Evolutionary conservation across 1,284 basidiomycete genomes (phyloP), one percentile per base, ranked within the genome.

Genomic region (Flammula alnicola): DNA sequence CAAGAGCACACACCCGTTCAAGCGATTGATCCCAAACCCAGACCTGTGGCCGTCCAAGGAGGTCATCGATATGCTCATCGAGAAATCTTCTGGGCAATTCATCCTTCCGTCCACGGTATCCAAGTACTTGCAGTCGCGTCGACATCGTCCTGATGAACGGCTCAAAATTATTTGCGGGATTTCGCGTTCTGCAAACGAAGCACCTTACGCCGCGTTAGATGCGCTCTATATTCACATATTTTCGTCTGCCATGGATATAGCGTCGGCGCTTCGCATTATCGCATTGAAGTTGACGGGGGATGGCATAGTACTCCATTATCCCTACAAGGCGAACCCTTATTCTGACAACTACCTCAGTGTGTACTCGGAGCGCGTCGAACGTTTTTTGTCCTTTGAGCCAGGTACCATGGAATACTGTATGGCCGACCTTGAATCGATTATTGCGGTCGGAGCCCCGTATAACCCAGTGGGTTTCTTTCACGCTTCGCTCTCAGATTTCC

Each of bases 11-110:
- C 47, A 48, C 16, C 23, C 16, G 1, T 36, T 9, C 22, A 29
- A 16, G 1, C 10, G n/a, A 9, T n/a, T n/a, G n/a, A n/a, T n/a
- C 10, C 9, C 3, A 5, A 14, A 31, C 16, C 17, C 25, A 3
- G 16, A 5, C 0, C 2, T 26, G 5, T 48, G 47, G 47, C 47
- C 47, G 3, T 3, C 12, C 6, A 0, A 1, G 2, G 3, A 1
- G 3, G 19, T 7, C 8, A 10, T 48, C 4, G 22, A 42, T 2
- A 16, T 27, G 4, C 6, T 48, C 4, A 10, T 36, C 8, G 3
- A 12, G 1, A 48, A 48, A 29, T 33, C 47, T 0, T 48, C 47
- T 7, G 47, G 47, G 0, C 47, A 48, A 20, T 48, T 48, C 9
- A 48, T 48, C 9, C 42, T 11, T 29, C 30, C 47, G 3, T 25